Base-by-base conservation (phyloP, 2,329 filamentous ascomycete species). In the Ceratocystis harringtonii region DNA sequence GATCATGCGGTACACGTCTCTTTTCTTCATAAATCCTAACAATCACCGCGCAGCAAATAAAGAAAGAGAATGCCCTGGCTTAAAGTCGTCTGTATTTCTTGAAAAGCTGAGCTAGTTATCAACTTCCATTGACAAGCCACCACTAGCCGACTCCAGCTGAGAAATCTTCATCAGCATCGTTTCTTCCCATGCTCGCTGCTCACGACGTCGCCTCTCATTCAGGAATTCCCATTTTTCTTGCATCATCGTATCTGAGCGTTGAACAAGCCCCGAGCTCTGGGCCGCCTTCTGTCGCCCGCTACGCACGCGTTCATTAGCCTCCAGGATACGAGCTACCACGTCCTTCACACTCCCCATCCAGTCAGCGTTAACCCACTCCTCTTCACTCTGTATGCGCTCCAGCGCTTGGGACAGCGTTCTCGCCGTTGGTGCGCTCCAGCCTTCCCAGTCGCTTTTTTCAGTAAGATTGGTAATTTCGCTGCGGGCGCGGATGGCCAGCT, bases 201-300 rank as follows among this genome's bases (percentile, higher is more conserved):
- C 83, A 50, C 77, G 77, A 70, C 80, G 79, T 69, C 83, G 84
- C 68, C 79, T 77, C 61, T 86, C 83, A 68, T 84, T 86, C 70
- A 92, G 73, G 70, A 85, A 89, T 70, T 91, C 87, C 70, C 88
- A 85, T 60, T 81, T 80, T 69, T 86, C 84, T 73, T 91, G 87
- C 70, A 92, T 83, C 88, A 91, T 91, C 1, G 85, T 88, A 68
- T 84, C 82, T 7, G 79, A 76, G 66, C 79, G 73, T 74, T 84
- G 75, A 32, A 79, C 72, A 66, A 79, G 76, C 45, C 76, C 76
- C n/a, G 66, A 60, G 41, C 32, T 67, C 60, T 65, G 60, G 8
- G 66, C 66, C 72, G 72, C 1, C 71, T 72, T 66, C 69, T 69
- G 43, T 74, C 75, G 2, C 73, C 75, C 28, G 75, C 74, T 1